Evolutionary conservation across 1,139 yeast genomes (phyloP).

Genomic region (Lodderomyces pseudojiufengensis): DNA sequence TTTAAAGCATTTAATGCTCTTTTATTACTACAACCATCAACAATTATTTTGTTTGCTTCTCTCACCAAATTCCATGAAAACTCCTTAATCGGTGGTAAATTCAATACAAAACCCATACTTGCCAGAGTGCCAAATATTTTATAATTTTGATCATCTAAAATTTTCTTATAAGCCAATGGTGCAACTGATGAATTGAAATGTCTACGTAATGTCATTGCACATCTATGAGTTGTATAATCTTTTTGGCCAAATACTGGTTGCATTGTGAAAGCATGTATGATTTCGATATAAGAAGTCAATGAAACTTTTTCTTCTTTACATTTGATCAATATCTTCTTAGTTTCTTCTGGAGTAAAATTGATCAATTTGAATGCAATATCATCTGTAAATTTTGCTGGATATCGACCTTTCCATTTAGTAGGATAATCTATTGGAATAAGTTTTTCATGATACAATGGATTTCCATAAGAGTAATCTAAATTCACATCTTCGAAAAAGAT

Average conservation of each 20-base stretch:
- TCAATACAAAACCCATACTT: constrained; percentile 29
- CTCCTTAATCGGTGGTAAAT: constrained; percentile 26
- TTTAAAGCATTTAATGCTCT: constrained; percentile 24
- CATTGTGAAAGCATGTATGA: constrained; percentile 25
- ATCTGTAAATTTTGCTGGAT: constrained; percentile 17
- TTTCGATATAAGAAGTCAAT: constrained; percentile 33
- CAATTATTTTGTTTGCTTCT: constrained; percentile 20
- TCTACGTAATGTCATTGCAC: constrained; percentile 37
- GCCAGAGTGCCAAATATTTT: constrained; percentile 35
- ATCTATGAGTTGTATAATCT: constrained; percentile 23
- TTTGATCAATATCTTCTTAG: constrained; percentile 21
- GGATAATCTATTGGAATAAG: constrained; percentile 21
- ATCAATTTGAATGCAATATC: constrained; percentile 30
- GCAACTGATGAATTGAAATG: constrained; percentile 19
- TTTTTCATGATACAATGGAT: constrained; percentile 24
- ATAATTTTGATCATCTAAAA: constrained; percentile 19
- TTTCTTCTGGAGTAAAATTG: constrained; percentile 25
- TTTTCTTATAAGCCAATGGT: constrained; percentile 16
- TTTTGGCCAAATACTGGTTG: constrained; percentile 26
- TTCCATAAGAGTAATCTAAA: constrained; percentile 24
- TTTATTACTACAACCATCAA: constrained; percentile 19
- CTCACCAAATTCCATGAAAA: constrained; percentile 37
- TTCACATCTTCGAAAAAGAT: constrained; percentile 22
- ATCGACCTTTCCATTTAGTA: constrained; percentile 35
- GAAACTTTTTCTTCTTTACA: constrained; percentile 33